Evolutionary conservation across 805 yeast genomes (phyloP).

Genomic region (Teunomyces cretensis): DNA sequence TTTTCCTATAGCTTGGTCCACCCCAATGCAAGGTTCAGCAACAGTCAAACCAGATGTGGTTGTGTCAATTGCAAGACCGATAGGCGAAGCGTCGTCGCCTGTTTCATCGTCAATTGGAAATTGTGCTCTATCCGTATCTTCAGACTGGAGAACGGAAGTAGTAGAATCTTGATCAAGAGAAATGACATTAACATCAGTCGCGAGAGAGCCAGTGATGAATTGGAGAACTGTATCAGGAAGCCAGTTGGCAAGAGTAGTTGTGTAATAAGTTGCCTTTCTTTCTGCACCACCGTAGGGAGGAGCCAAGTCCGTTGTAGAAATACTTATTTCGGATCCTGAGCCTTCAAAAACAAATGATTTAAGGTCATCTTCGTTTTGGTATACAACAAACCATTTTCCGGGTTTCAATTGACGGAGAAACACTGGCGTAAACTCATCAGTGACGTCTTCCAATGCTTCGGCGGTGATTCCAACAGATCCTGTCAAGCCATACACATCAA

Average conservation of each 20-base stretch:
- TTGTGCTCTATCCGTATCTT: conserved; percentile 72
- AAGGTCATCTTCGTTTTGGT: conserved; percentile 22
- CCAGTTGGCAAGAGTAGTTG: conserved; percentile 42
- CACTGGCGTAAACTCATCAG: neutral
- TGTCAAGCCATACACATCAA: neutral
- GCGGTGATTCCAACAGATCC: neutral
- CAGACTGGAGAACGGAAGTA: conserved; percentile 36
- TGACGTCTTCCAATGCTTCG: neutral
- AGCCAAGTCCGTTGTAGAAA: conserved; percentile 36
- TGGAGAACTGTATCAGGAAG: conserved; percentile 23
- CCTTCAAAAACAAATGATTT: conserved; percentile 22
- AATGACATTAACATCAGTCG: conserved; percentile 45
- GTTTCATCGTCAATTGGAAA: conserved; percentile 68
- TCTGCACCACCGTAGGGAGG: conserved; percentile 48
- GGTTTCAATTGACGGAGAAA: conserved; percentile 1
- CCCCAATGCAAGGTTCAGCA: conserved; percentile 53
- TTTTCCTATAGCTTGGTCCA: conserved; percentile 53
- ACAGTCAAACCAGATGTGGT: conserved; percentile 41
- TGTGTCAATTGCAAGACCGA: conserved; percentile 69
- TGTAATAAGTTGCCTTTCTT: conserved; percentile 48
- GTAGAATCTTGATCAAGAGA: conserved; percentile 11
- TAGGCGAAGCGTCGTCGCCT: conserved; percentile 66
- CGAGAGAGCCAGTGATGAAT: conserved; percentile 59
- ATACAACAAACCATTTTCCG: conserved; percentile 19
- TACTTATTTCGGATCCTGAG: neutral